Percentiles rank a stretch among this genome's conserved stretches.
Evolutionary conservation across 371 early-diverging fungal genomes (phyloP).

Genomic region (Syncephalastrum monosporum): DNA sequence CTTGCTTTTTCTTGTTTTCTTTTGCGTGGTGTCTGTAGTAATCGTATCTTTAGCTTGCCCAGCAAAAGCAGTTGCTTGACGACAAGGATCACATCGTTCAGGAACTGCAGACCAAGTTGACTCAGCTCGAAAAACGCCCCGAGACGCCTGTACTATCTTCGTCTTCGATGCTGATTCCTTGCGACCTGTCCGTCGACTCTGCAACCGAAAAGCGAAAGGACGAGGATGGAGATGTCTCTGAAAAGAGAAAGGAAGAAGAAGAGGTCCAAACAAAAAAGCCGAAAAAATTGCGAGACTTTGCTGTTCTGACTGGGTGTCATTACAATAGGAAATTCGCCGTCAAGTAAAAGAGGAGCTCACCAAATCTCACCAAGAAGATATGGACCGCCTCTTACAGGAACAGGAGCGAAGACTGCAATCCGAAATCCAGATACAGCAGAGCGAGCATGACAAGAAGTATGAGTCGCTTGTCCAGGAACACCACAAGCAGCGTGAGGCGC

Average conservation of each 20-base stretch:
- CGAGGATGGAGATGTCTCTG: conserved; percentile 3
- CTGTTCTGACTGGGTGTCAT: neutral
- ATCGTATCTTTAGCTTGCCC: conserved; percentile 14
- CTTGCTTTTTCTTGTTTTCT: too few relatives aligned
- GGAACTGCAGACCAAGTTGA: conserved; percentile 21
- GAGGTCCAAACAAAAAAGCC: neutral
- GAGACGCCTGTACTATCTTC: conserved; percentile 19
- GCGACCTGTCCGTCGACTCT: conserved; percentile 19
- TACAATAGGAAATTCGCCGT: conserved; percentile 13
- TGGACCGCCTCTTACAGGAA: conserved; percentile 13
- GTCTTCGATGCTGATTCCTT: conserved; percentile 19
- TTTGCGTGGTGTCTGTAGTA: neutral
- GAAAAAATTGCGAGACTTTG: neutral
- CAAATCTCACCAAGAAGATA: conserved; percentile 2
- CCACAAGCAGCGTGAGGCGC: conserved; percentile 8
- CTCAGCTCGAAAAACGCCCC: conserved; percentile 9
- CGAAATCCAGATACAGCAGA: conserved; percentile 5
- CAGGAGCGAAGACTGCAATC: conserved; percentile 9
- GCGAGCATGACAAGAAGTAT: conserved; percentile 6
- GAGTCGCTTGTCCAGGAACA: conserved; percentile 1
- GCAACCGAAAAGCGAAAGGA: conserved; percentile 14
- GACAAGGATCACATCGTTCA: conserved; percentile 29
- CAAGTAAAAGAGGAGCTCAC: conserved; percentile 9
- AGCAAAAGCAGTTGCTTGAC: conserved; percentile 17
- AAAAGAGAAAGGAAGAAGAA: neutral